phyloP scores from a whole-genome alignment of 2,329 filamentous ascomycete species.

The Microdochium paspali region DNA sequence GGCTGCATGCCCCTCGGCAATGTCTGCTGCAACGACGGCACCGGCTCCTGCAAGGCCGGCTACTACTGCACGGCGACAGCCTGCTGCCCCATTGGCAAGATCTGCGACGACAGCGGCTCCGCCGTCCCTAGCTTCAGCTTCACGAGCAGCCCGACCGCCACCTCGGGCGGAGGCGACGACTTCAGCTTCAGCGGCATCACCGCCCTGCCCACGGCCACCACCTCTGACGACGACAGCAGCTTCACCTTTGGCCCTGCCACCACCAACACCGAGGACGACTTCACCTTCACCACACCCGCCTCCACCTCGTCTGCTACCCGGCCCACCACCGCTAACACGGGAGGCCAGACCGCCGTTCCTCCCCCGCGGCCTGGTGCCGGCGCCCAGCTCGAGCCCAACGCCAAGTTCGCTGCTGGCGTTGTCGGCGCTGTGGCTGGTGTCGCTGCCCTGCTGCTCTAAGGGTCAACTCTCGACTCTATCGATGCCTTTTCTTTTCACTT shows the following conservation, averaged over 20 bases:
- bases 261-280: not conserved
- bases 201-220: not conserved
- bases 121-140: not conserved
- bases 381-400: not conserved
- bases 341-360: not conserved
- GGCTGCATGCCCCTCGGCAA: not conserved
- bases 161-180: not conserved
- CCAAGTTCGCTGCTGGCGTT: not conserved
- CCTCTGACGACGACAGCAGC: not conserved
- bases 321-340: not conserved
- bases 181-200: not conserved
- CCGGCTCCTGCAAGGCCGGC: not conserved
- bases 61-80: slow-evolving; percentile 3
- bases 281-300: not conserved
- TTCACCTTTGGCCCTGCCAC: not conserved
- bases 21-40: slow-evolving; percentile 1
- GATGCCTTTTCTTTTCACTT: too few species aligned
- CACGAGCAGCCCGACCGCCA: not conserved
- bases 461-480: not conserved
- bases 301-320: not conserved
- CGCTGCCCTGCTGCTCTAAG: not conserved
- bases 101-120: slow-evolving; percentile 16
- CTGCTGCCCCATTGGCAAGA: slow-evolving; percentile 18
- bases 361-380: not conserved
- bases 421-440: not conserved